Evolutionary conservation across 495 filamentous ascomycete genomes (phyloP).

Genomic region (Hypoxylon perforatum): DNA sequence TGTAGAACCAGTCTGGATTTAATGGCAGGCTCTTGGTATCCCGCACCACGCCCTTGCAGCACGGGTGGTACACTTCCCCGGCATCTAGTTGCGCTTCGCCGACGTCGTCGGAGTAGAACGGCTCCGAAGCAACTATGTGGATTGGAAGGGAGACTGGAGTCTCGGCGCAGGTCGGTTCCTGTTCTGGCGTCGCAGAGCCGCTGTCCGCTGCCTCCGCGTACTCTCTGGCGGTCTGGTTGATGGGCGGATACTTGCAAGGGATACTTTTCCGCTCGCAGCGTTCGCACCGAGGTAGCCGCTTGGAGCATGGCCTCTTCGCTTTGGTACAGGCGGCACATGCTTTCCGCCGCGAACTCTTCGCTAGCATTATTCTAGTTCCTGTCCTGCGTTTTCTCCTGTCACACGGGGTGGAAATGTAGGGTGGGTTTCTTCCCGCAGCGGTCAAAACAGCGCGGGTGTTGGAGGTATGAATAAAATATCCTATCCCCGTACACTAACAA

Average conservation of each 20-base stretch:
- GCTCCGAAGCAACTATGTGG: conserved; percentile 14
- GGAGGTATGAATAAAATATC: too few species aligned
- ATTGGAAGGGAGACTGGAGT: conserved; percentile 3
- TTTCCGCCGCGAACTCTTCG: conserved; percentile 23
- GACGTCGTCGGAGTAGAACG: conserved; percentile 19
- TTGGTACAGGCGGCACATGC: conserved; percentile 32
- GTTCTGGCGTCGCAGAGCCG: conserved; percentile 8
- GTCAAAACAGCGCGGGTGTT: neutral
- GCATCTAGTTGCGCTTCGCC: neutral
- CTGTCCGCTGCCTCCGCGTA: conserved; percentile 17
- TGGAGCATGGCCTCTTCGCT: conserved; percentile 35
- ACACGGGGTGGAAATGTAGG: neutral
- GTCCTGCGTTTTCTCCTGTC: neutral
- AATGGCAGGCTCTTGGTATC: conserved; percentile 8
- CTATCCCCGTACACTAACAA: too few species aligned
- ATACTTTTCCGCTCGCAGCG: conserved; percentile 36
- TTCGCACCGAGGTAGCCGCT: conserved; percentile 28
- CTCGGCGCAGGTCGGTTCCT: neutral
- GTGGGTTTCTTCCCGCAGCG: neutral
- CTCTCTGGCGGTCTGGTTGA: conserved; percentile 25
- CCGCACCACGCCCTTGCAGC: conserved; percentile 4
- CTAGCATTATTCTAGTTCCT: neutral
- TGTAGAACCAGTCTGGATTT: conserved; percentile 33
- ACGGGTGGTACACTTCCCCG: conserved; percentile 21
- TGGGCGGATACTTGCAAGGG: conserved; percentile 31